Conservation (phyloP, 2,329 filamentous ascomycete species). For the Sporothrix euskadiensis region DNA sequence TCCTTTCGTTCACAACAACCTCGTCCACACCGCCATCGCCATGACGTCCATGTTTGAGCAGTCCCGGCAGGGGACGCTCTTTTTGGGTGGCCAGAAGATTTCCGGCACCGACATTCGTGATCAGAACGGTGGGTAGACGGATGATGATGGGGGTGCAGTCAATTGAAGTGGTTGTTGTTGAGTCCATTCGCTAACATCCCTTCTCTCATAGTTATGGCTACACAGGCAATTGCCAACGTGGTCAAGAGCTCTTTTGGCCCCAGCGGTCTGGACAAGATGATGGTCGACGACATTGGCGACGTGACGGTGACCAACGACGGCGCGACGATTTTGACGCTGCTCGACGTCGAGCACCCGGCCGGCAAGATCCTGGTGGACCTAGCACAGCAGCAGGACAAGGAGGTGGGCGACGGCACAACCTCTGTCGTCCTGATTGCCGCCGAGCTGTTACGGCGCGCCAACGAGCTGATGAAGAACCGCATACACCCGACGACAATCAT, state of each 20-base stretch:
- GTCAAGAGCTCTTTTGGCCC: constrained; percentile 98
- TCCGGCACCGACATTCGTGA: constrained; percentile 95
- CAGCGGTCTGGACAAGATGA: constrained; percentile 98
- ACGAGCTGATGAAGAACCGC: constrained; percentile 99
- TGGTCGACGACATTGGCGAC: constrained; percentile 96
- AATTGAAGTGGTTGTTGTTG: background rate
- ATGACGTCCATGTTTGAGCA: constrained; percentile 98
- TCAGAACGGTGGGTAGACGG: constrained; percentile 70
- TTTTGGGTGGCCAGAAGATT: constrained; percentile 96
- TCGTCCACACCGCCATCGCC: constrained; percentile 28
- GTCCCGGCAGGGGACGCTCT: constrained; percentile 91
- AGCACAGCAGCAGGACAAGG: constrained; percentile 97
- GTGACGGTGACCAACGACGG: constrained; percentile 99
- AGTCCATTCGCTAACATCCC: background rate
- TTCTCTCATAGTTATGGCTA: constrained; percentile 68
- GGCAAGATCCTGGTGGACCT: constrained; percentile 98
- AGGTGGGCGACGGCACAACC: constrained; percentile 97
- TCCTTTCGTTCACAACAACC: background rate
- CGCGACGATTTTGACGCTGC: constrained; percentile 89
- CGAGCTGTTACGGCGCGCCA: constrained; percentile 87
- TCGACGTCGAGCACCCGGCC: constrained; percentile 96
- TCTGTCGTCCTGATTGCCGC: constrained; percentile 97
- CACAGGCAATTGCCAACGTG: constrained; percentile 96
- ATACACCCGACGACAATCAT: constrained; percentile 99
- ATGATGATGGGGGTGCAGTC: background rate